Conservation (phyloP, 163 green algal species). For the Chloroidium sp. region DNA sequence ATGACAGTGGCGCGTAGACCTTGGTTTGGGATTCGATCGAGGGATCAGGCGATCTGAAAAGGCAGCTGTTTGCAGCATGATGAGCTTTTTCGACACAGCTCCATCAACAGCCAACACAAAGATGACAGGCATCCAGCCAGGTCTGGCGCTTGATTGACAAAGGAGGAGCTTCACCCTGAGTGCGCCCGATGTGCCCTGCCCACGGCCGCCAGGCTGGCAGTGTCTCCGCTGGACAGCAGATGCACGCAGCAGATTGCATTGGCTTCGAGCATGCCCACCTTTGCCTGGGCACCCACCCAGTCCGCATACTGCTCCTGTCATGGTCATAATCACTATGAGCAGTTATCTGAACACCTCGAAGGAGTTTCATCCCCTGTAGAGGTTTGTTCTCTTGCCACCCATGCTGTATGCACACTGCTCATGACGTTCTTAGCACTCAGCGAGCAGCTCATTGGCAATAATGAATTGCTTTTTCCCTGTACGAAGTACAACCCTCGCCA, state of each 20-base stretch:
- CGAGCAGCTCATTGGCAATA: neutral
- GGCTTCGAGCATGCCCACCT: conserved; percentile 54
- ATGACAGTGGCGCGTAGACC: too few relatives aligned
- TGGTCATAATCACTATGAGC: neutral
- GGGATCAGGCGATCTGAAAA: too few relatives aligned
- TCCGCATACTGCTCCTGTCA: conserved; percentile 43
- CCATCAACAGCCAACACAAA: too few relatives aligned
- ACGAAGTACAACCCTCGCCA: neutral
- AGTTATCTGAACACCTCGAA: neutral
- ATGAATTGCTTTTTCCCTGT: neutral
- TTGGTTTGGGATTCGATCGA: too few relatives aligned
- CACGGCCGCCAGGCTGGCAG: neutral
- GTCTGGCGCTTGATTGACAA: neutral
- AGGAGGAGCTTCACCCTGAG: neutral
- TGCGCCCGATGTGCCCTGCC: neutral
- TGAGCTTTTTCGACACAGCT: too few relatives aligned
- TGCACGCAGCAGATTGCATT: conserved; percentile 9
- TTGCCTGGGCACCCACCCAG: conserved; percentile 50
- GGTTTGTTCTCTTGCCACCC: neutral
- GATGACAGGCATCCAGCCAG: neutral
- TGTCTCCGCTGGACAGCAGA: conserved; percentile 6
- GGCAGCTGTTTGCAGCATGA: too few relatives aligned
- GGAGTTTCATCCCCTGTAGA: neutral
- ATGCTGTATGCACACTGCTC: neutral
- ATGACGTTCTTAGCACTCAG: neutral